Evolutionary conservation across 352 stramenopile genomes (phyloP), one percentile per base, ranked within the genome.

Genomic region (Globisporangium cystogenes): DNA sequence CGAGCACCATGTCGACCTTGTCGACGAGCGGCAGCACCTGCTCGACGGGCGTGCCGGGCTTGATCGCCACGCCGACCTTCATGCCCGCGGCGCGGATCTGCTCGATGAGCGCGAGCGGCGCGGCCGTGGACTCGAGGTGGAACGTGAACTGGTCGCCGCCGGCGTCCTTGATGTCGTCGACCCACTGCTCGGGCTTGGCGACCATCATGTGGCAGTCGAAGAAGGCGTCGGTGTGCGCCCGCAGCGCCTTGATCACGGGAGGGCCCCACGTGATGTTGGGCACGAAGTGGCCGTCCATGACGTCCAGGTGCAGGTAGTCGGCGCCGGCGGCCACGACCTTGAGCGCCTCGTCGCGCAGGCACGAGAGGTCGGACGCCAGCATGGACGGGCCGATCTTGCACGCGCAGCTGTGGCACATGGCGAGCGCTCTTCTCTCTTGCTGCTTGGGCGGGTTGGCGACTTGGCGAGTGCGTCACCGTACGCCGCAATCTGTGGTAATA

Each of bases 141-240:
- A 99, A 99, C 26, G 92, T 99, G 71, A 98, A 98, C 68, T 95
- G 86, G 59, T 96, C 83, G 10, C 87, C 93, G 24, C 96, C 96
- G 24, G 96, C 97, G 49, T 97, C 91, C 11, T 93, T 91, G 55
- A 99, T 96, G 57, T 96, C 88, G 16, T 90, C 69, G 24, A 99
- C 89, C 95, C 96, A 99, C 65, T 98, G 92, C 64, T 96, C 90
- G 4, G 93, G 94, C 63, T 98, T 89, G 46, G 82, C 82, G 21
- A 98, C 95, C 96, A 99, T 99, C 79, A 99, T 96, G 77, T 99
- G 96, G 74, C 92, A 98, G 71, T 99, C 96, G 52, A 99, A 94
- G 64, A 97, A 98, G 7, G 84, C 84, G 29, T 76, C 74, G 18
- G 86, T 93, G 64, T 97, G 87, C 52, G 79, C 66, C 4, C 88